Evolutionary conservation across 2,329 filamentous ascomycete genomes (phyloP).

Genomic region (Colletotrichum navitas): DNA sequence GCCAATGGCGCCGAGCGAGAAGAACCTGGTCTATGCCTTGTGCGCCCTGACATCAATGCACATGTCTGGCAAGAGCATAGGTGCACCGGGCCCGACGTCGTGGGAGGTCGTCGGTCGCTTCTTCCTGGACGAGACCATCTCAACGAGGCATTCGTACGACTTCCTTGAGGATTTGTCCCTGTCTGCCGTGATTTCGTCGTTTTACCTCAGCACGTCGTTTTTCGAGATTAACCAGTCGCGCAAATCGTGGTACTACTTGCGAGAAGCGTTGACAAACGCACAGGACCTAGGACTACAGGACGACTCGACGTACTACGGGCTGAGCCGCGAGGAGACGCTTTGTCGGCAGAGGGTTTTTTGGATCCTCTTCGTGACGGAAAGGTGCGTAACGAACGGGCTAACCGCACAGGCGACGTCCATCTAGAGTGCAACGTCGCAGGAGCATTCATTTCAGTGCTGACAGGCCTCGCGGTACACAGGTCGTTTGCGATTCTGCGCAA

Average conservation of each 20-base stretch:
- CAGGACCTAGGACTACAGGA: constrained; percentile 71
- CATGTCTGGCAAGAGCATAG: constrained; percentile 60
- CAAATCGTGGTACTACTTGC: constrained; percentile 72
- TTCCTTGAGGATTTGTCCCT: constrained; percentile 68
- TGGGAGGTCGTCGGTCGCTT: constrained; percentile 66
- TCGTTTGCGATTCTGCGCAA: constrained; percentile 74
- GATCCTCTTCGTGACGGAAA: constrained; percentile 73
- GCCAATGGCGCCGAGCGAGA: constrained; percentile 53
- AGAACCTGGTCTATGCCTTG: constrained; percentile 66
- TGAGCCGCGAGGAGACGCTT: constrained; percentile 63
- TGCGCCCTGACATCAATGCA: constrained; percentile 67
- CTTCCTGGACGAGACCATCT: constrained; percentile 69
- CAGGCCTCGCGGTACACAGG: constrained; percentile 52
- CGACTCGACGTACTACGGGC: constrained; percentile 64
- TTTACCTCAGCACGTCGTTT: constrained; percentile 71
- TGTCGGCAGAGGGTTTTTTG: constrained; percentile 70
- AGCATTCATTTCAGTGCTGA: constrained; percentile 10
- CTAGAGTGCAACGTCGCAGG: neutral
- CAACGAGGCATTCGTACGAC: constrained; percentile 67
- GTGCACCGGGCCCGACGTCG: constrained; percentile 53
- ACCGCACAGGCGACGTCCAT: too few species aligned
- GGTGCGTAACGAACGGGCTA: constrained; percentile 52
- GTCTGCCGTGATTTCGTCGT: constrained; percentile 71
- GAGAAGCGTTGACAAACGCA: constrained; percentile 71
- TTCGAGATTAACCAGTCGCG: constrained; percentile 72